These are phyloP conservation scores for Apiospora kogelbergensis DNA, from an alignment of 2,329 filamentous ascomycete genomes.

Conservation along the genomic window DNA sequence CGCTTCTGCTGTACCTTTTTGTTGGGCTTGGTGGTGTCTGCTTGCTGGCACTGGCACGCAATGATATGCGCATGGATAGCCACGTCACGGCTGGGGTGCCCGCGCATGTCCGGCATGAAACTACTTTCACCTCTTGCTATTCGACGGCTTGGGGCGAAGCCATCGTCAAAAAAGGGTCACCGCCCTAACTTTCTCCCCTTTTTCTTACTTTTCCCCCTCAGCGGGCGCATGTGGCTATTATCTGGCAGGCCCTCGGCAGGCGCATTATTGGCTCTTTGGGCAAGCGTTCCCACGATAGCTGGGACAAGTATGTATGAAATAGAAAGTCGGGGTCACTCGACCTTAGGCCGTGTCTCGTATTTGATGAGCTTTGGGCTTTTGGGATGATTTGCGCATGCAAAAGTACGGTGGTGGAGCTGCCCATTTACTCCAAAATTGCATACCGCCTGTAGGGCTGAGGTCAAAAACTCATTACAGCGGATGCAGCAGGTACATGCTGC, in stretches of 20 bases:
- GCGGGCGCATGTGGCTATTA: neutral
- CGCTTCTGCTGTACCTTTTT: neutral
- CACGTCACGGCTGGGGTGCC: slow-evolving; percentile 1
- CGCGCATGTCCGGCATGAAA: slow-evolving; percentile 4
- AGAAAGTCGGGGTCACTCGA: neutral
- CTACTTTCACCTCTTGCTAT: neutral
- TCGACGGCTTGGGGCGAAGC: neutral
- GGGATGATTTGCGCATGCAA: slow-evolving; percentile 5
- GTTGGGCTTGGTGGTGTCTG: neutral
- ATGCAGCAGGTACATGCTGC: too few relatives aligned
- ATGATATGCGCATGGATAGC: slow-evolving; percentile 4
- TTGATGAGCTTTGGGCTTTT: neutral
- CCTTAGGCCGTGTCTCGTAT: neutral
- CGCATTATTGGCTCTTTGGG: neutral
- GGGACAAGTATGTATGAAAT: neutral
- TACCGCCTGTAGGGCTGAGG: slow-evolving; percentile 8
- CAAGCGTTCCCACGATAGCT: neutral
- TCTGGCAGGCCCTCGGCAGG: neutral
- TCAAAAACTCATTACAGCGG: neutral
- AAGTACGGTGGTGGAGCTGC: neutral
- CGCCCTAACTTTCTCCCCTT: neutral
- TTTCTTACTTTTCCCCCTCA: neutral
- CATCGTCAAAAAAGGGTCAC: neutral
- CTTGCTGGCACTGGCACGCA: neutral
- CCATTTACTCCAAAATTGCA: neutral